Evolutionary conservation across 202 grass and related monocot species (phyloP).

Genomic region (Setaria viridis): DNA sequence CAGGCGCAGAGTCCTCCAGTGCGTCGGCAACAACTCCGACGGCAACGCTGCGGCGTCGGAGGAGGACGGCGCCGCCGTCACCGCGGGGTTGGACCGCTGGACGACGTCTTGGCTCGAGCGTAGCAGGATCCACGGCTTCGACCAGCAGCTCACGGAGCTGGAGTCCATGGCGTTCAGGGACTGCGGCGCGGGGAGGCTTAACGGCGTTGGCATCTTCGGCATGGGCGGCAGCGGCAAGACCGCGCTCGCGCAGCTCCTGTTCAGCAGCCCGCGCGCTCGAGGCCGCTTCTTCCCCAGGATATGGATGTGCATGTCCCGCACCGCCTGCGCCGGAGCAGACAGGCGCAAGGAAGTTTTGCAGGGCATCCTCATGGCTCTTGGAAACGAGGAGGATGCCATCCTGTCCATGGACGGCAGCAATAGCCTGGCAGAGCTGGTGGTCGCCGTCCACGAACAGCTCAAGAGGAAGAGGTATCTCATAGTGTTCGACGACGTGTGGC

Average conservation of each 20-base stretch:
- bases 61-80: slow-evolving; percentile 10
- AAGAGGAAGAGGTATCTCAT: slow-evolving; percentile 47
- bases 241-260: slow-evolving; percentile 50
- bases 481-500: slow-evolving; percentile 65
- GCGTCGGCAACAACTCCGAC: not conserved
- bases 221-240: slow-evolving; percentile 63
- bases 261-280: slow-evolving; percentile 44
- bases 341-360: slow-evolving; percentile 55
- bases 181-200: slow-evolving; percentile 16
- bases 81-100: slow-evolving; percentile 37
- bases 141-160: slow-evolving; percentile 41
- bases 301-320: slow-evolving; percentile 55
- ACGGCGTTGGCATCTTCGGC: slow-evolving; percentile 52
- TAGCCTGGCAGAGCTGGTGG: slow-evolving; percentile 35
- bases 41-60: not conserved
- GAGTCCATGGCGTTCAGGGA: slow-evolving; percentile 43
- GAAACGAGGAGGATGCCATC: slow-evolving; percentile 55
- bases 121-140: slow-evolving; percentile 45
- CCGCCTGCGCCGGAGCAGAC: slow-evolving; percentile 19
- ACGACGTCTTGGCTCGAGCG: slow-evolving; percentile 36
- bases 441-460: slow-evolving; percentile 52
- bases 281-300: slow-evolving; percentile 53
- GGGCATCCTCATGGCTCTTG: slow-evolving; percentile 61
- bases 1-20: slow-evolving; percentile 36
- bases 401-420: slow-evolving; percentile 37